phyloP scores from a whole-genome alignment of 139 green algal genomes.

The Tetraselmis striata region DNA sequence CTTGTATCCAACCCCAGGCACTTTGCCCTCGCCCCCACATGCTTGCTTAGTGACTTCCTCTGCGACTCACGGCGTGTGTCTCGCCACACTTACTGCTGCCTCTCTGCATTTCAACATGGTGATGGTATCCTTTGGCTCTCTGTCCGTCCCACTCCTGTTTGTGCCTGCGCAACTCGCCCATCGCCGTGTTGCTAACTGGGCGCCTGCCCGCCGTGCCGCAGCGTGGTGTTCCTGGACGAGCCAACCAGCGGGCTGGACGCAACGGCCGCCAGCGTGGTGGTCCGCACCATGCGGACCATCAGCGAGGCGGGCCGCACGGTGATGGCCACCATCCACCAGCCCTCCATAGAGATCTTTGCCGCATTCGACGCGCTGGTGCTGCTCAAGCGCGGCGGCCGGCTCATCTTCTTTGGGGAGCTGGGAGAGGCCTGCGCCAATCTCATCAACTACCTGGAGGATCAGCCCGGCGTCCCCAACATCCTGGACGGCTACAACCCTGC shows the following conservation, averaged over 20 bases:
- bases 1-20: slow-evolving; percentile 69
- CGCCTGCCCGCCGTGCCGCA: not conserved
- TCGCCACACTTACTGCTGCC: too few relatives aligned
- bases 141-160: too few relatives aligned
- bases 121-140: too few relatives aligned
- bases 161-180: too few relatives aligned
- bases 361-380: slow-evolving; percentile 72
- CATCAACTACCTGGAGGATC: slow-evolving; percentile 48
- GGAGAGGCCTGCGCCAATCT: slow-evolving; percentile 52
- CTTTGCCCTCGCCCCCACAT: not conserved
- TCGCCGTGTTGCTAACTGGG: too few relatives aligned
- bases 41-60: too few relatives aligned
- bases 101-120: too few relatives aligned
- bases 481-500: slow-evolving; percentile 28
- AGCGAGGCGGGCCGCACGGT: slow-evolving; percentile 71
- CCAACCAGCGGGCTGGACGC: slow-evolving; percentile 67
- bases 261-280: slow-evolving; percentile 78
- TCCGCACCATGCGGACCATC: slow-evolving; percentile 76
- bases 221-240: not conserved
- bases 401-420: slow-evolving; percentile 79
- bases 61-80: too few relatives aligned
- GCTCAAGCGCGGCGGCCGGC: slow-evolving; percentile 59
- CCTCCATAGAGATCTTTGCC: slow-evolving; percentile 71
- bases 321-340: slow-evolving; percentile 93
- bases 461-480: not conserved